phyloP scores from a whole-genome alignment of 805 yeast genomes.

The Diddensiella transvaalensis region DNA sequence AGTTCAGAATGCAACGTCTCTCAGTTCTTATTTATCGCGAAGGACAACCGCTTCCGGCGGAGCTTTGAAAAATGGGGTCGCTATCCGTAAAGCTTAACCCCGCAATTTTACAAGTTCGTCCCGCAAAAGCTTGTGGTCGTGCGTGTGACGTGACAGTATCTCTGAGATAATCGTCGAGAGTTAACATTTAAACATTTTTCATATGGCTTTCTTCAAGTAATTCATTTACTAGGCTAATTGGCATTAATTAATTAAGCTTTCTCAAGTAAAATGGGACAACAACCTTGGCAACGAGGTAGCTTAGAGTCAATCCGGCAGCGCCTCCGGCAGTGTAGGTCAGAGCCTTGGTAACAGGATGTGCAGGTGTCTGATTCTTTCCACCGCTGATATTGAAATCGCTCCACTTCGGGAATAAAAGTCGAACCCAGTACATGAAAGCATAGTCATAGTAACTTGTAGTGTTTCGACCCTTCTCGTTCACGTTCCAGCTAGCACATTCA shows the following conservation, averaged over 20 bases:
- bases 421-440: conserved; percentile 16
- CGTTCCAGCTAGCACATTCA: conserved; percentile 19
- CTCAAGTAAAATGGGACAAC: neutral
- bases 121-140: too few relatives aligned
- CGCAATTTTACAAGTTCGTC: too few relatives aligned
- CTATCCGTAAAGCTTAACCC: too few relatives aligned
- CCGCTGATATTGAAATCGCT: conserved; percentile 13
- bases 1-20: too few relatives aligned
- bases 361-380: conserved; percentile 8
- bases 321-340: conserved; percentile 7
- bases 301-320: neutral
- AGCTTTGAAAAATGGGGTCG: too few relatives aligned
- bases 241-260: too few relatives aligned
- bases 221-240: too few relatives aligned
- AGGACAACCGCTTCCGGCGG: too few relatives aligned
- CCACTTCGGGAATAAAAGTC: conserved; percentile 14
- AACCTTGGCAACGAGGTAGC: neutral
- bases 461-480: conserved; percentile 14
- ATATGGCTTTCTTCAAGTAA: too few relatives aligned
- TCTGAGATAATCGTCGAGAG: neutral
- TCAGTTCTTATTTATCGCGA: too few relatives aligned
- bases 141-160: too few relatives aligned
- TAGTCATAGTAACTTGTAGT: conserved; percentile 15
- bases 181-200: neutral
- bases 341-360: conserved; percentile 7